Evolutionary conservation across 805 yeast genomes (phyloP), one percentile per base, ranked within the genome.

Genomic region (Schwanniomyces yamadae): DNA sequence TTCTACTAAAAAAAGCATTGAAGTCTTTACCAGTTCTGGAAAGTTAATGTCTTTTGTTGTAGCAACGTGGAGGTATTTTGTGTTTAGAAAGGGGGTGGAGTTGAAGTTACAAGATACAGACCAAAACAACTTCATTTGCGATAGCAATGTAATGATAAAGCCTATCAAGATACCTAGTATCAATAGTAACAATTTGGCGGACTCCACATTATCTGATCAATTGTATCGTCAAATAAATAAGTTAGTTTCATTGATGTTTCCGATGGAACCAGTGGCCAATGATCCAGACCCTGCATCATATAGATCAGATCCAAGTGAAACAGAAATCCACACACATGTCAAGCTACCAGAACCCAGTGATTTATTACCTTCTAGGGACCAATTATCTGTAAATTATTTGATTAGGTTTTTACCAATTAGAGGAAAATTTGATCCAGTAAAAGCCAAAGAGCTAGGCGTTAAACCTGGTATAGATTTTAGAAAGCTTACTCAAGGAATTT

Each of bases 21-120:
- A 70, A n/a, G 61, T 87, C 0, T 72, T 61, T 48, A 75, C 78
- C 32, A 67, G 73, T 37, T 58, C 58, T 20, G 40, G 56, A 33
- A 47, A 46, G 24, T 39, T 64, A 11, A 41, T 63, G 14, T 43
- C 56, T 7, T 82, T 78, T 53, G 67, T 84, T 30, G 74, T 86
- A 3, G 74, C 90, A 1, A 77, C 91, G 0, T 88, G 96, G 95
- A 72, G 95, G 45, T 78, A 79, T 46, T 90, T 91, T 62, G 87
- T 89, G 10, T 87, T 86, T 55, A 74, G 96, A 44, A 76, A 81
- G 48, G 89, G 88, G 1, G 72, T 84, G 32, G 69, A 73, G 23
- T 54, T 85, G 36, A 59, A 59, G 3, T 55, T 69, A 18, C 32
- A 48, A 17, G 69, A 59, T 22, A 44, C 63, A 17, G 43, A 56